Evolutionary conservation across 306 rosid genomes (phyloP).

Genomic region (Glycine latifolia): DNA sequence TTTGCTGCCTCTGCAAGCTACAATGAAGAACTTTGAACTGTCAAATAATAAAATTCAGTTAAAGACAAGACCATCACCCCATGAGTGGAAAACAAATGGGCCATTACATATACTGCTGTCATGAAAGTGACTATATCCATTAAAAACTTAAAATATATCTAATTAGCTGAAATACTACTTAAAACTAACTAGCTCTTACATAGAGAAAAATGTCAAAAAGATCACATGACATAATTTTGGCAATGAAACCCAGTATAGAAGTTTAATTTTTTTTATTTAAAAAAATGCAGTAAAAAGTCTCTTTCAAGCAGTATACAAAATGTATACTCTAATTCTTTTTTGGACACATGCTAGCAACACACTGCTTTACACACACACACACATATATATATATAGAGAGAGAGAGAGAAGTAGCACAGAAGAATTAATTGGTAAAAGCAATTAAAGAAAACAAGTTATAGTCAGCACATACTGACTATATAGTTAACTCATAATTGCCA

Average conservation of each 20-base stretch:
- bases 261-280: neutral
- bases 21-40: constrained; percentile 42
- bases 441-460: neutral
- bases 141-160: neutral
- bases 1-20: constrained; percentile 98
- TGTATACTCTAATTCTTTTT: neutral
- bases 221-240: constrained; percentile 7
- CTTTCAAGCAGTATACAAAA: neutral
- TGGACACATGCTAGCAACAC: neutral
- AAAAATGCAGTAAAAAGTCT: neutral
- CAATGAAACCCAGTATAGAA: neutral
- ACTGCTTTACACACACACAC: neutral
- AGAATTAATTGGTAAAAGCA: neutral
- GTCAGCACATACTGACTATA: neutral
- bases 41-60: constrained; percentile 46
- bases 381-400: neutral
- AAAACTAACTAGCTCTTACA: neutral
- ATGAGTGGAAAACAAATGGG: constrained; percentile 11
- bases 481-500: neutral
- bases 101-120: neutral
- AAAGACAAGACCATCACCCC: constrained; percentile 36
- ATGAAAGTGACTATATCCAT: constrained; percentile 4
- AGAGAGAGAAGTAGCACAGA: neutral
- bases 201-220: constrained; percentile 3
- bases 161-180: neutral